A percentile compares a stretch with the other conserved stretches of the same genome.
These are phyloP conservation scores for Fomitopsis palustris DNA, from an alignment of 1,284 basidiomycete genomes.

Conservation along the genomic window DNA sequence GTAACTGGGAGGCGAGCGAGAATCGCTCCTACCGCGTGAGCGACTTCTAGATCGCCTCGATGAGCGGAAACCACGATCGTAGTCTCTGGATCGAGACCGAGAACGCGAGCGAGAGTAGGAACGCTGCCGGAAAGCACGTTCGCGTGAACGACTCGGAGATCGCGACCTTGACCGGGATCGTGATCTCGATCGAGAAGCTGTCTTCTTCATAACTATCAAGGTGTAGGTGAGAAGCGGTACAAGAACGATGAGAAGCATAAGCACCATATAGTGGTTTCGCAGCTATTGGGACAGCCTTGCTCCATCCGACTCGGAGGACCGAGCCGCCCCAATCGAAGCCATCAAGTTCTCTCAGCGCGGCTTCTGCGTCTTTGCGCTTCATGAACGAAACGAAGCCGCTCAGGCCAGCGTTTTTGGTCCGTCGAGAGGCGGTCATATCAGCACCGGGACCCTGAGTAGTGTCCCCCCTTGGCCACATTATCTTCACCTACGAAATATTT, in stretches of 20 bases:
- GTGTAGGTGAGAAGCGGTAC: neutral
- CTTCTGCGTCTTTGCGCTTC: slow-evolving; percentile 87
- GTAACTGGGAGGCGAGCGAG: slow-evolving; percentile 37
- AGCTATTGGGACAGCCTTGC: slow-evolving; percentile 89
- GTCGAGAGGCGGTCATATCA: slow-evolving; percentile 69
- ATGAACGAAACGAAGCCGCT: slow-evolving; percentile 97
- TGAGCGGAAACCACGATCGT: slow-evolving; percentile 36
- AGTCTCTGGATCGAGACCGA: slow-evolving; percentile 47
- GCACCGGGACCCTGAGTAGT: slow-evolving; percentile 61
- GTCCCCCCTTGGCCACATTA: slow-evolving; percentile 91
- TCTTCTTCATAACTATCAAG: slow-evolving; percentile 30
- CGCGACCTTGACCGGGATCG: slow-evolving; percentile 16
- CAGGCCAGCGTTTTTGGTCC: slow-evolving; percentile 67
- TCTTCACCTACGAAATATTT: slow-evolving; percentile 62
- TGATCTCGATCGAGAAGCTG: slow-evolving; percentile 15
- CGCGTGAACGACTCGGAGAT: slow-evolving; percentile 35
- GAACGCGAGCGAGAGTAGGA: slow-evolving; percentile 42
- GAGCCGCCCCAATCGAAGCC: slow-evolving; percentile 91
- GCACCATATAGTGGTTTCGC: slow-evolving; percentile 77
- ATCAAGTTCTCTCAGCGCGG: slow-evolving; percentile 82
- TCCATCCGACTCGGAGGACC: slow-evolving; percentile 88
- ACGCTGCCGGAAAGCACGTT: slow-evolving; percentile 12
- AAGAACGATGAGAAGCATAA: slow-evolving; percentile 20
- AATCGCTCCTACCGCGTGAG: slow-evolving; percentile 35
- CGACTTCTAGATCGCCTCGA: slow-evolving; percentile 36